Evolutionary conservation across 2,329 filamentous ascomycete genomes (phyloP).

Genomic region (Penicillium concentricum): DNA sequence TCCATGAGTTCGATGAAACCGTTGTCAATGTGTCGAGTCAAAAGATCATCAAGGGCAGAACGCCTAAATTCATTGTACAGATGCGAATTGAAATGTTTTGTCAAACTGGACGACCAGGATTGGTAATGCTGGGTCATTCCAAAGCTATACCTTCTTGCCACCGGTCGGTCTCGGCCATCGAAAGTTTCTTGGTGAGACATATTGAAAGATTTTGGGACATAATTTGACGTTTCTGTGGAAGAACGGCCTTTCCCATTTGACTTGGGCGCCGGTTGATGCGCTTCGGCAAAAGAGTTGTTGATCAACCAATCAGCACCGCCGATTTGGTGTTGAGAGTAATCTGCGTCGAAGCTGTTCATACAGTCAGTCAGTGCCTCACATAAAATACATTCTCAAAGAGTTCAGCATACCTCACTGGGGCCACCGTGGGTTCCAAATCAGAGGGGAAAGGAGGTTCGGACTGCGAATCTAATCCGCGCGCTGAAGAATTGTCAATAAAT

Average conservation of each 20-base stretch:
- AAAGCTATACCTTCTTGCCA: slow-evolving; percentile 35
- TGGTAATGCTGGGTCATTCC: slow-evolving; percentile 66
- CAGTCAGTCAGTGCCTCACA: neutral
- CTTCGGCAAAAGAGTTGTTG: neutral
- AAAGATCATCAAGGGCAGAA: slow-evolving; percentile 64
- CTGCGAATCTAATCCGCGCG: slow-evolving; percentile 45
- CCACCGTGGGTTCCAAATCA: slow-evolving; percentile 17
- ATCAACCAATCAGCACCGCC: neutral
- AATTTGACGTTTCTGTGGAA: slow-evolving; percentile 11
- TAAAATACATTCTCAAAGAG: neutral
- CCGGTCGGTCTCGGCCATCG: slow-evolving; percentile 47
- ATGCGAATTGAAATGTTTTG: slow-evolving; percentile 68
- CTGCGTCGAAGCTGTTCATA: slow-evolving; percentile 6
- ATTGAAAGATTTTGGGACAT: slow-evolving; percentile 49
- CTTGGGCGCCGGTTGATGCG: slow-evolving; percentile 1
- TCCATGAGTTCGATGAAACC: slow-evolving; percentile 64
- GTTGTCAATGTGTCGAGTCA: slow-evolving; percentile 49
- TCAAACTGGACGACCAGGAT: slow-evolving; percentile 73
- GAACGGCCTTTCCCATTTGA: neutral
- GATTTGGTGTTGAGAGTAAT: neutral
- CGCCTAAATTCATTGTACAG: slow-evolving; percentile 75
- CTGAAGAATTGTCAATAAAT: slow-evolving; percentile 55
- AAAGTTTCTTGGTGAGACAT: slow-evolving; percentile 52
- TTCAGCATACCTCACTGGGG: slow-evolving; percentile 15
- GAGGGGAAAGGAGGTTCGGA: neutral